Conservation (phyloP, 164 flowering plant species). For the Warburgia ugandensis region DNA sequence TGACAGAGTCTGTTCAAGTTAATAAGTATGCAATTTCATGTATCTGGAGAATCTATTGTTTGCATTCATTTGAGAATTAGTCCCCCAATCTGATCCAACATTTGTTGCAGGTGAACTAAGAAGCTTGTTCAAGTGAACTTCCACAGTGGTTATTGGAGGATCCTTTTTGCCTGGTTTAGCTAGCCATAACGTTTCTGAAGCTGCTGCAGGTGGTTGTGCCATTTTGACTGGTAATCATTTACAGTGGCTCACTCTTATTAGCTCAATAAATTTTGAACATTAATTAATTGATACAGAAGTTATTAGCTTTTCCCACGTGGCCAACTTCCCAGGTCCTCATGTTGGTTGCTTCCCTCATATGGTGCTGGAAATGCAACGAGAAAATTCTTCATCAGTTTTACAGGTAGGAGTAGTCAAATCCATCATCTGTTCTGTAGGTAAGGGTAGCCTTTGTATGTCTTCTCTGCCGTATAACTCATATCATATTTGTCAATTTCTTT, state of each 20-base stretch:
- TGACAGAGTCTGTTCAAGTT: too few species aligned
- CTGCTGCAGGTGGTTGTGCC: conserved; percentile 97
- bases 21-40: too few species aligned
- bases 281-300: not conserved
- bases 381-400: conserved; percentile 54
- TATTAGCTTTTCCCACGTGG: not conserved
- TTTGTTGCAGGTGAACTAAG: conserved; percentile 83
- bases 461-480: not conserved
- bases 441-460: not conserved
- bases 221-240: conserved; percentile 61
- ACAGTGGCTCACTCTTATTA: not conserved
- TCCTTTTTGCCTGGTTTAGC: conserved; percentile 75
- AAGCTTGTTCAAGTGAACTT: conserved; percentile 50
- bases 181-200: conserved; percentile 95
- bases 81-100: not conserved
- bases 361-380: conserved; percentile 55
- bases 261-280: not conserved
- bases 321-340: conserved; percentile 49
- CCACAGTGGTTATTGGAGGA: conserved; percentile 94
- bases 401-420: too few species aligned
- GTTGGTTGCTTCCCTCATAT: conserved; percentile 86
- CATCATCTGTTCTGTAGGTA: conserved; percentile 80
- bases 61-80: too few species aligned
- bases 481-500: not conserved
- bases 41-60: too few species aligned